These are phyloP conservation scores for Gnomoniopsis sp. DNA, from an alignment of 2,329 filamentous ascomycete genomes.

Conservation along the genomic window DNA sequence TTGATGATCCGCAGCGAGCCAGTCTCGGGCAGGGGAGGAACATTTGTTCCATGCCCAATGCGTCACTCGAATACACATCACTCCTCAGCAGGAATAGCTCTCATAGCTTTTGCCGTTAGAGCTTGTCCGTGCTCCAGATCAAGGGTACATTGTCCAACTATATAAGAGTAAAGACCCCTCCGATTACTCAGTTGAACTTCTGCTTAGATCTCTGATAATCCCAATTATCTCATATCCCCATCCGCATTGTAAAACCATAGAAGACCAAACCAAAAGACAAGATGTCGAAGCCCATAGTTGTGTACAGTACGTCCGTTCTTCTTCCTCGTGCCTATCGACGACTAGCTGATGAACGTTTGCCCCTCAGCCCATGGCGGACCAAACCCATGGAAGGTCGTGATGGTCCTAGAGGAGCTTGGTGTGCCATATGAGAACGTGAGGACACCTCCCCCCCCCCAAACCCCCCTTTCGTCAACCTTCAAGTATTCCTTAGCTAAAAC, in stretches of 20 bases:
- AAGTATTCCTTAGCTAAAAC: background rate
- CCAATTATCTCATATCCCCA: background rate
- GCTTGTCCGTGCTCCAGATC: too few species aligned
- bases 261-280: background rate
- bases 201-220: too few species aligned
- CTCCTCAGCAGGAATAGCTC: too few species aligned
- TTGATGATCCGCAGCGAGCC: too few species aligned
- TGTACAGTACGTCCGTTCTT: background rate
- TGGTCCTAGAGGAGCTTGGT: constrained; percentile 8
- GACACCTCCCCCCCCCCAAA: constrained; percentile 20
- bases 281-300: background rate
- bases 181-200: too few species aligned
- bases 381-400: constrained; percentile 1
- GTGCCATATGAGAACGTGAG: constrained; percentile 15
- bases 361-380: background rate
- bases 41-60: too few species aligned
- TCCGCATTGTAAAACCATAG: background rate
- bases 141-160: too few species aligned
- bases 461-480: background rate
- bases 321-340: background rate
- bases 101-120: too few species aligned
- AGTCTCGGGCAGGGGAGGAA: too few species aligned
- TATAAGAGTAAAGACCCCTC: too few species aligned
- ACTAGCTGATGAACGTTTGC: background rate
- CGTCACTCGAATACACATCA: too few species aligned